Evolutionary conservation across 768 basidiomycete species (phyloP).

Genomic region (Leccinum rimulosum): DNA sequence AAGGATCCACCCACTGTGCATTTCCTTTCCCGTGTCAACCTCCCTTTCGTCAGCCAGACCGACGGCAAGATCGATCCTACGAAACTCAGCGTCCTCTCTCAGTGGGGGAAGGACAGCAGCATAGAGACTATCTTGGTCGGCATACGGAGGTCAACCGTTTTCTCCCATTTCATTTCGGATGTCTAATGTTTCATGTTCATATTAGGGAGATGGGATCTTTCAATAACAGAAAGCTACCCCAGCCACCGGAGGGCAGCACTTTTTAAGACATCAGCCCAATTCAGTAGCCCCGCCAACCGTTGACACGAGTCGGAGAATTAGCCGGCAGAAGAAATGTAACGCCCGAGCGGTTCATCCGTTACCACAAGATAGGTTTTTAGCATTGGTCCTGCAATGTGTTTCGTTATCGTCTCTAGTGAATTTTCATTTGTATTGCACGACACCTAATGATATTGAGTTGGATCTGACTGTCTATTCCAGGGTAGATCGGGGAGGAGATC

Average conservation of each 20-base stretch:
- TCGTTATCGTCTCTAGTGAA: conserved; percentile 16
- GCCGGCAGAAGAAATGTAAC: conserved; percentile 16
- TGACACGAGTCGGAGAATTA: conserved; percentile 2
- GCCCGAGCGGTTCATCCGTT: conserved; percentile 7
- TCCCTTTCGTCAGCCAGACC: conserved; percentile 80
- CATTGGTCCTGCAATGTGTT: conserved; percentile 22
- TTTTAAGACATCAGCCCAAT: conserved; percentile 41
- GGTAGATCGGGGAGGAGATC: background rate
- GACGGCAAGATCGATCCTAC: conserved; percentile 76
- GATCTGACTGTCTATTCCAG: background rate
- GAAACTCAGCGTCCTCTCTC: conserved; percentile 68
- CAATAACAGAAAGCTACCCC: conserved; percentile 89
- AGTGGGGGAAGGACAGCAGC: conserved; percentile 75
- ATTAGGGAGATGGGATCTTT: conserved; percentile 91
- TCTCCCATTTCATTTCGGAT: background rate
- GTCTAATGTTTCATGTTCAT: conserved; percentile 5
- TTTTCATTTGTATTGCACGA: conserved; percentile 11
- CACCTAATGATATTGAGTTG: background rate
- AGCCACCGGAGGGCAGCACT: conserved; percentile 84
- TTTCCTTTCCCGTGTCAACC: conserved; percentile 87
- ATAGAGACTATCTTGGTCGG: conserved; percentile 92
- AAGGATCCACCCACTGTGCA: conserved; percentile 76
- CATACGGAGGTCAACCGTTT: conserved; percentile 68
- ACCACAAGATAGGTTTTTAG: conserved; percentile 18
- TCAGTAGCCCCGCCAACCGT: background rate